Evolutionary conservation across 768 basidiomycete genomes (phyloP), one percentile per base, ranked within the genome.

Genomic region (Pilatotrama ljubarskyi): DNA sequence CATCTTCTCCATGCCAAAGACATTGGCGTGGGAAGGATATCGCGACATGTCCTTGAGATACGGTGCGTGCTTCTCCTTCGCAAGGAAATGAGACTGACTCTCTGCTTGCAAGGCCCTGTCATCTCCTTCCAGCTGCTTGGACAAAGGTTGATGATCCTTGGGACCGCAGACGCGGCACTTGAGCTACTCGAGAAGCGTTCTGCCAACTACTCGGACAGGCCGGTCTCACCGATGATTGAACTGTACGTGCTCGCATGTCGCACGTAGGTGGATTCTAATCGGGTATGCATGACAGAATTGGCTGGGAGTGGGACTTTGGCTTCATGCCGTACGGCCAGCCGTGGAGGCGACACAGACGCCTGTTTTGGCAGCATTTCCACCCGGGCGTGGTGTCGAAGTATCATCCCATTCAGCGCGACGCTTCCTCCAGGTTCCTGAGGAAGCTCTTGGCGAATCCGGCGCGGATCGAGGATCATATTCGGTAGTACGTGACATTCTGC

Each of bases 321-420:
- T 64, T 75, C 37, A 74, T 79, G 73, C 71, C 69, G 3, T 81
- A 81, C 43, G 76, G 76, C 20, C 68, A 73, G 37, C 37, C 35
- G 9, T 81, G 81, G 81, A 76, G 71, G 48, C 70, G 72, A 10
- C 74, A 75, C 24, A 74, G 82, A 10, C 71, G 75, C 15, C 49
- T 75, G 10, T 80, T 82, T 63, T 72, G 75, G 36, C 67, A 76
- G 47, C 74, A 80, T 54, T 77, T 81, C 59, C 74, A 77, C 51
- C 64, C 69, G 1, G 65, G 68, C 24, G 75, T 76, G 1, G 65
- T 70, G 0, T 52, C 55, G 17, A 59, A 69, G 10, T 77, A 76
- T 56, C 70, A 72, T 38, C 66, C 73, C 14, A 62, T 62, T 9
- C 69, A 76, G 58, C 38, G 66, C 22, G 67, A 68, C 47, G 69